Percentiles rank a stretch among this genome's conserved stretches.
phyloP scores from a whole-genome alignment of 495 filamentous ascomycete genomes.

The Cryomyces minteri region DNA sequence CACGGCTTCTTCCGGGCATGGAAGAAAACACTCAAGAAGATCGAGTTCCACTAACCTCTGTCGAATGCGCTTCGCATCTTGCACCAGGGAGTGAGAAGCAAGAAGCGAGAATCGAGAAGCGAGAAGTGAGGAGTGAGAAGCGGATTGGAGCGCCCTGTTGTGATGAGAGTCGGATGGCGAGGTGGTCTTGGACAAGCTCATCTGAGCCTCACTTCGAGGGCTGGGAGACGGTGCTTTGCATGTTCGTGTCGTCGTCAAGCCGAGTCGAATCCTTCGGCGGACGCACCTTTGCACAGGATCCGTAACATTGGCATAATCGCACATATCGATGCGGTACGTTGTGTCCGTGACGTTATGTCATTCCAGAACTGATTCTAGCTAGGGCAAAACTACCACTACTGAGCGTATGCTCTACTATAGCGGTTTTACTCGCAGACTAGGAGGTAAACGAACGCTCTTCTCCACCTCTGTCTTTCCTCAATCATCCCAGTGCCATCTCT shows the following conservation, averaged over 20 bases:
- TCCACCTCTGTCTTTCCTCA: not conserved
- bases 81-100: no score
- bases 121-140: no score
- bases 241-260: not conserved
- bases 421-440: slow-evolving; percentile 69
- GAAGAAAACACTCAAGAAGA: no score
- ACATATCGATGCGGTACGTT: slow-evolving; percentile 82
- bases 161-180: no score
- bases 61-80: no score
- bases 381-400: slow-evolving; percentile 97
- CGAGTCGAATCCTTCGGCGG: not conserved
- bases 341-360: not conserved
- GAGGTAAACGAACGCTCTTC: slow-evolving; percentile 30
- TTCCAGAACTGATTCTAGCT: slow-evolving; percentile 1
- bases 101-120: no score
- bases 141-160: no score
- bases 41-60: no score
- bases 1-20: no score
- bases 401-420: slow-evolving; percentile 99
- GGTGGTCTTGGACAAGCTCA: no score
- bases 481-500: not conserved
- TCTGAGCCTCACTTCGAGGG: no score
- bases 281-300: slow-evolving; percentile 33
- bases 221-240: not conserved
- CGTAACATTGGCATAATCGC: slow-evolving; percentile 98